A percentile compares a stretch with the other conserved stretches of the same genome.
These are phyloP conservation scores for Ogataea methanolica DNA, from an alignment of 805 yeast species.

Conservation along the genomic window DNA sequence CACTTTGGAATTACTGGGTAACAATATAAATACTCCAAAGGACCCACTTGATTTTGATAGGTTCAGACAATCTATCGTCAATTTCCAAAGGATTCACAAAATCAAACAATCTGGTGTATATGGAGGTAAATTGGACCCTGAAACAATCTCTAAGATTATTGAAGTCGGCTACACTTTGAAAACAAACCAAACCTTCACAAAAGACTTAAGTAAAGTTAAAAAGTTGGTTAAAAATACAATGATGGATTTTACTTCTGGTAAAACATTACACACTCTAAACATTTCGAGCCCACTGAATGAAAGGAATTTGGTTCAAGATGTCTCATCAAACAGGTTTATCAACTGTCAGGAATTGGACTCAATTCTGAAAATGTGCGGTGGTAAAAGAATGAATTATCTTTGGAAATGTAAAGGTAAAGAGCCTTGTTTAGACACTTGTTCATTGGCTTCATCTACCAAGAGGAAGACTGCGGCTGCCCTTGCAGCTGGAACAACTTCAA, in stretches of 20 bases:
- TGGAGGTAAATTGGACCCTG: conserved; percentile 18
- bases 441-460: conserved; percentile 14
- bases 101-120: conserved; percentile 3
- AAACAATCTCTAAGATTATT: conserved; percentile 21
- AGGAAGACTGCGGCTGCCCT: conserved; percentile 1
- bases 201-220: conserved; percentile 32
- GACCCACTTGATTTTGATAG: conserved; percentile 79
- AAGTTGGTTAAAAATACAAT: conserved; percentile 33
- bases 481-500: neutral
- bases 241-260: conserved; percentile 33
- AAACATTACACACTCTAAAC: conserved; percentile 26
- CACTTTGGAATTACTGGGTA: conserved; percentile 55
- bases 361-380: conserved; percentile 21
- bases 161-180: conserved; percentile 24
- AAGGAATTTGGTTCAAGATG: conserved; percentile 8
- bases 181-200: conserved; percentile 30
- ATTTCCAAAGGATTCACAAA: conserved; percentile 58
- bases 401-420: conserved; percentile 50
- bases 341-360: conserved; percentile 26
- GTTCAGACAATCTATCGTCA: conserved; percentile 62
- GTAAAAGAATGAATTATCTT: conserved; percentile 33
- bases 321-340: conserved; percentile 13
- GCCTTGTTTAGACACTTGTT: conserved; percentile 25
- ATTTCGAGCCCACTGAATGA: conserved; percentile 20
- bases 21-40: conserved; percentile 59